Evolutionary conservation across 768 basidiomycete species (phyloP).

Genomic region (Coprinopsis marcescibilis): DNA sequence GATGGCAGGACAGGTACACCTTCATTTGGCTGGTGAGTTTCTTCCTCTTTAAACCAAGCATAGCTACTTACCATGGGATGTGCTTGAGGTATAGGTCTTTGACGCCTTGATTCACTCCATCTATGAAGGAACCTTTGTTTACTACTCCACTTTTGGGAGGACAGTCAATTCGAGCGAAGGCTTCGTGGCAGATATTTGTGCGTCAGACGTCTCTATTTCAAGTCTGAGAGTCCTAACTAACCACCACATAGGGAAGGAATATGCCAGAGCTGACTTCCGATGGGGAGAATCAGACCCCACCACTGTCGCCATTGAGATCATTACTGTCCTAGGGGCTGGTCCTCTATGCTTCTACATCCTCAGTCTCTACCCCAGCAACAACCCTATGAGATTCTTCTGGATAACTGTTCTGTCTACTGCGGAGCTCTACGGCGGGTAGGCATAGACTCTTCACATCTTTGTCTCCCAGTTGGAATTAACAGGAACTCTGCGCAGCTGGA

Average conservation of each 20-base stretch:
- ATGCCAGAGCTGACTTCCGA: slow-evolving; percentile 71
- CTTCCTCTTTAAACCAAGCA: neutral
- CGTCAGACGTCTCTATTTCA: slow-evolving; percentile 21
- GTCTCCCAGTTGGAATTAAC: neutral
- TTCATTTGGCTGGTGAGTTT: slow-evolving; percentile 73
- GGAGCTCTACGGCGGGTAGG: slow-evolving; percentile 73
- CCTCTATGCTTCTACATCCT: slow-evolving; percentile 71
- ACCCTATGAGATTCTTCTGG: slow-evolving; percentile 74
- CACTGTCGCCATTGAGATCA: slow-evolving; percentile 74
- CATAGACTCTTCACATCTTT: slow-evolving; percentile 2
- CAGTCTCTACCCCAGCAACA: slow-evolving; percentile 54
- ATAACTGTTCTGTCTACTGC: slow-evolving; percentile 70
- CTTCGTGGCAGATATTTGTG: slow-evolving; percentile 70
- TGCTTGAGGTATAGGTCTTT: slow-evolving; percentile 53
- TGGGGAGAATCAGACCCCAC: slow-evolving; percentile 80
- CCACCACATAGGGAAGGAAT: slow-evolving; percentile 61
- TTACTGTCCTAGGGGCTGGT: slow-evolving; percentile 76
- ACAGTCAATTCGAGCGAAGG: slow-evolving; percentile 66
- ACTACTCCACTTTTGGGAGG: slow-evolving; percentile 67
- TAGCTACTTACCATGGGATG: too few relatives aligned
- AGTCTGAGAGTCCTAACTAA: neutral
- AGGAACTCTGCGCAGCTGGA: slow-evolving; percentile 44
- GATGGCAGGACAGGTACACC: slow-evolving; percentile 58
- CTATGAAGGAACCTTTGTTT: slow-evolving; percentile 78
- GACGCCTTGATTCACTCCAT: slow-evolving; percentile 76